These are phyloP conservation scores for Alternaria rosae DNA, from an alignment of 2,329 filamentous ascomycete genomes.

Conservation along the genomic window DNA sequence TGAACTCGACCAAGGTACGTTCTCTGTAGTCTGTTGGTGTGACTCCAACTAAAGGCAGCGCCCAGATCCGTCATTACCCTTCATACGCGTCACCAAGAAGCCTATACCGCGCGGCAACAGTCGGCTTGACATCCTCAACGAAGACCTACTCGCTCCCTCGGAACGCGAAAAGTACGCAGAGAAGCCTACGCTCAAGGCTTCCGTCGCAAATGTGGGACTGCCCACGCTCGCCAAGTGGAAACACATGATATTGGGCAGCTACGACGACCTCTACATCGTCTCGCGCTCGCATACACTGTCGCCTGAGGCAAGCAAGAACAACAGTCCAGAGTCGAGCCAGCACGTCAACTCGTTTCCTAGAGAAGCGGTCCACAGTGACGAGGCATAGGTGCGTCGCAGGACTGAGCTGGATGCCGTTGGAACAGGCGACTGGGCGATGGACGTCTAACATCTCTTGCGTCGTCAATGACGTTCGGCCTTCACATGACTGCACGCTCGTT, in stretches of 20 bases:
- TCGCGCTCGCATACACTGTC: constrained; percentile 49
- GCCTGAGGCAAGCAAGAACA: constrained; percentile 48
- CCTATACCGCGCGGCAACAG: constrained; percentile 56
- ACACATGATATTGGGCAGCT: constrained; percentile 55
- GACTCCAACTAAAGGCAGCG: constrained; percentile 18
- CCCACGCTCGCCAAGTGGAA: constrained; percentile 56
- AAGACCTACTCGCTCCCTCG: constrained; percentile 52
- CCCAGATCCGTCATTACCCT: constrained; percentile 50
- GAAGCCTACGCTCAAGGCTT: constrained; percentile 56
- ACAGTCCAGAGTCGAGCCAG: constrained; percentile 48
- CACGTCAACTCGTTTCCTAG: constrained; percentile 48
- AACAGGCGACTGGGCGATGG: background rate
- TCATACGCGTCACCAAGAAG: constrained; percentile 56
- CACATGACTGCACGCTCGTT: background rate
- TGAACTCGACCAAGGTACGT: constrained; percentile 47
- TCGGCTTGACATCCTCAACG: constrained; percentile 55
- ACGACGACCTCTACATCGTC: constrained; percentile 59
- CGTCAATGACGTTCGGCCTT: background rate
- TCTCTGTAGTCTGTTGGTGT: background rate
- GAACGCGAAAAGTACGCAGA: constrained; percentile 51
- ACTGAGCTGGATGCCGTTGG: background rate
- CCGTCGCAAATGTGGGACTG: constrained; percentile 57
- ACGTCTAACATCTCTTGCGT: background rate
- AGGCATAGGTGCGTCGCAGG: constrained; percentile 10
- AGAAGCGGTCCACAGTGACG: constrained; percentile 30